phyloP scores from a whole-genome alignment of 2,329 filamentous ascomycete genomes.

The Dryadomyces quercus-mongolicae region DNA sequence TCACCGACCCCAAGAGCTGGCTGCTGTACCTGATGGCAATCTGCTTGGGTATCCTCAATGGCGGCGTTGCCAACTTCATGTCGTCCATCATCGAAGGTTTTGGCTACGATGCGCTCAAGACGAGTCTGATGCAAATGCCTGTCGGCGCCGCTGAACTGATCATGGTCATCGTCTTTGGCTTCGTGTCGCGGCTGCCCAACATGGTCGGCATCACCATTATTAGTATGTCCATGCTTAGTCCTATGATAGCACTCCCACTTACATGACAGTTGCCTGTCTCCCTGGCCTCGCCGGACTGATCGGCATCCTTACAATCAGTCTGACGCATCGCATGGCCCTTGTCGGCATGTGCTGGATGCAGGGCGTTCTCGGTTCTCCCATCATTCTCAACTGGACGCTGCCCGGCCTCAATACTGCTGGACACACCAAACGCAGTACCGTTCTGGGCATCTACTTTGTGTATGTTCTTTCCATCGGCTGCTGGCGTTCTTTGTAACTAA shows the following conservation, averaged over 20 bases:
- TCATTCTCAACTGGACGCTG: constrained; percentile 39
- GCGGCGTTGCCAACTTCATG: constrained; percentile 33
- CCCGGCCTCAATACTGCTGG: constrained; percentile 33
- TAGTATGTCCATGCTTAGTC: constrained; percentile 3
- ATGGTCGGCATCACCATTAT: constrained; percentile 15
- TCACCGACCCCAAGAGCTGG: constrained; percentile 18
- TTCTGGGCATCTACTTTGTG: constrained; percentile 32
- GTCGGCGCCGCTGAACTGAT: constrained; percentile 22
- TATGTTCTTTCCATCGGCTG: background rate
- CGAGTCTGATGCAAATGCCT: constrained; percentile 28
- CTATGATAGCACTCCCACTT: no score
- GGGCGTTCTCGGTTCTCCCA: constrained; percentile 33
- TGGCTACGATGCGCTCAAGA: constrained; percentile 21
- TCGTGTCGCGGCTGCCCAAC: constrained; percentile 31
- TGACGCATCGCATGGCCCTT: constrained; percentile 32
- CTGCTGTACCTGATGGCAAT: constrained; percentile 18
- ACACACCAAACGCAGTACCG: constrained; percentile 37
- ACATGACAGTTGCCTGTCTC: constrained; percentile 5
- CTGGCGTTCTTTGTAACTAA: background rate
- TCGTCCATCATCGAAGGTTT: constrained; percentile 26
- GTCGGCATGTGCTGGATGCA: constrained; percentile 42
- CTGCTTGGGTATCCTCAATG: constrained; percentile 23
- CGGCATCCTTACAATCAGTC: constrained; percentile 33
- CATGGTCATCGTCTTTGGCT: constrained; percentile 22
- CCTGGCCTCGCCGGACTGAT: constrained; percentile 30